Evolutionary conservation across 306 rosid species (phyloP).

Genomic region (Senna tora): DNA sequence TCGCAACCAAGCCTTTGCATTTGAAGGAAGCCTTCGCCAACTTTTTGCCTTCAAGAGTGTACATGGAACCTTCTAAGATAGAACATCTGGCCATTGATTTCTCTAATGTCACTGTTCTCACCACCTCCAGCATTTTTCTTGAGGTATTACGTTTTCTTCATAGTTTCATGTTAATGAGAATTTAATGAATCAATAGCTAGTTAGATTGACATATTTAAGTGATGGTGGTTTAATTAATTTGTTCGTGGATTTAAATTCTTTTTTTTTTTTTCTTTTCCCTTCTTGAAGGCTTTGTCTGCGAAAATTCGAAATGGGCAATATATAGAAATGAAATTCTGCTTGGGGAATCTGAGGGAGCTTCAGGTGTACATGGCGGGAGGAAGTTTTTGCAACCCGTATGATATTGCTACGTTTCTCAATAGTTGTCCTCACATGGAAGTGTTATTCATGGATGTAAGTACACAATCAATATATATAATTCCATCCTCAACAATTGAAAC

Average conservation of each 20-base stretch:
- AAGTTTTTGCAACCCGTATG: conserved; percentile 45
- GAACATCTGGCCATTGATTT: conserved; percentile 19
- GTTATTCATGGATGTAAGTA: conserved; percentile 53
- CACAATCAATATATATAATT: too few species aligned
- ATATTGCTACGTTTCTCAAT: conserved; percentile 38
- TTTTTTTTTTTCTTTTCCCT: too few species aligned
- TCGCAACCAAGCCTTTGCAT: background rate
- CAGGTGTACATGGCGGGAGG: conserved; percentile 46
- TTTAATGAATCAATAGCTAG: too few species aligned
- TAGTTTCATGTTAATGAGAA: too few species aligned
- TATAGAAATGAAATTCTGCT: background rate
- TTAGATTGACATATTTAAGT: too few species aligned
- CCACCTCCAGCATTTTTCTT: conserved; percentile 34
- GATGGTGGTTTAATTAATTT: background rate
- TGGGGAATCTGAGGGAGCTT: conserved; percentile 42
- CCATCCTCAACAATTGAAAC: too few species aligned
- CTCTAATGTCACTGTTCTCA: conserved; percentile 25
- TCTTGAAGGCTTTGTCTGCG: conserved; percentile 45
- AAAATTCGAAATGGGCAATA: conserved; percentile 22
- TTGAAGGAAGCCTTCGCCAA: conserved; percentile 37
- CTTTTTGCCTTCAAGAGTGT: background rate
- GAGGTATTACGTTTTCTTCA: too few species aligned
- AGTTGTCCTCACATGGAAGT: conserved; percentile 42
- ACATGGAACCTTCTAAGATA: background rate
- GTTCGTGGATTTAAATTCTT: background rate